These are phyloP conservation scores for Alternaria brassicicola DNA, from an alignment of 2,329 filamentous ascomycete species.

Conservation along the genomic window DNA sequence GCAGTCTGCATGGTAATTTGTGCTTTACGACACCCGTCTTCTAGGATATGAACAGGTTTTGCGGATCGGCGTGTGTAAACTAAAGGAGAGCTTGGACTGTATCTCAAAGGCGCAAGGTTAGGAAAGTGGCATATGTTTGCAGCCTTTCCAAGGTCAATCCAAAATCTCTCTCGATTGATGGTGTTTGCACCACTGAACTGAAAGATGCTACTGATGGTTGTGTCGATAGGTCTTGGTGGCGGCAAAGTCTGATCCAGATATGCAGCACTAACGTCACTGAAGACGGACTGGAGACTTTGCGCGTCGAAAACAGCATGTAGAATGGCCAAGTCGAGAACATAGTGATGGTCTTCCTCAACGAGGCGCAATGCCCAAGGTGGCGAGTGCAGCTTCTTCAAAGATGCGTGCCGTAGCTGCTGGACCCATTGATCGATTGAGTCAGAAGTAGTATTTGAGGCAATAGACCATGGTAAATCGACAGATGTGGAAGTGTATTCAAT, in stretches of 20 bases:
- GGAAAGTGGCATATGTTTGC: slow-evolving; percentile 75
- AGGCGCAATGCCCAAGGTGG: slow-evolving; percentile 70
- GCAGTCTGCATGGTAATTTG: slow-evolving; percentile 78
- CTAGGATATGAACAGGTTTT: slow-evolving; percentile 56
- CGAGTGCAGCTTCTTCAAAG: slow-evolving; percentile 55
- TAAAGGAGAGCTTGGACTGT: slow-evolving; percentile 40
- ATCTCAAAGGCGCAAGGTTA: slow-evolving; percentile 68
- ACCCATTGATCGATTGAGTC: slow-evolving; percentile 33
- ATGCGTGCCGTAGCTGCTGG: slow-evolving; percentile 23
- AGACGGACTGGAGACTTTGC: slow-evolving; percentile 68
- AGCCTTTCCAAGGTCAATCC: slow-evolving; percentile 62
- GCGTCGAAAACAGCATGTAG: slow-evolving; percentile 91
- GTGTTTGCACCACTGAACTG: slow-evolving; percentile 40
- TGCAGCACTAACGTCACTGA: slow-evolving; percentile 62
- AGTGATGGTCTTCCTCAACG: slow-evolving; percentile 32
- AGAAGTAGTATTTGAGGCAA: neutral
- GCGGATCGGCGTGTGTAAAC: slow-evolving; percentile 49
- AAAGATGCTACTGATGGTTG: slow-evolving; percentile 55
- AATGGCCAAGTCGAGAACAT: slow-evolving; percentile 59
- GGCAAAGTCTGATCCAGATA: slow-evolving; percentile 42
- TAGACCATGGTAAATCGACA: slow-evolving; percentile 46
- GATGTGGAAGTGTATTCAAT: slow-evolving; percentile 60
- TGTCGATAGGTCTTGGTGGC: slow-evolving; percentile 47
- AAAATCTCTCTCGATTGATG: slow-evolving; percentile 60
- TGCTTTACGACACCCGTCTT: slow-evolving; percentile 59